Evolutionary conservation across 306 rosid species (phyloP), one percentile per base, ranked within the genome.

Genomic region (Cucurbita argyrosperma): DNA sequence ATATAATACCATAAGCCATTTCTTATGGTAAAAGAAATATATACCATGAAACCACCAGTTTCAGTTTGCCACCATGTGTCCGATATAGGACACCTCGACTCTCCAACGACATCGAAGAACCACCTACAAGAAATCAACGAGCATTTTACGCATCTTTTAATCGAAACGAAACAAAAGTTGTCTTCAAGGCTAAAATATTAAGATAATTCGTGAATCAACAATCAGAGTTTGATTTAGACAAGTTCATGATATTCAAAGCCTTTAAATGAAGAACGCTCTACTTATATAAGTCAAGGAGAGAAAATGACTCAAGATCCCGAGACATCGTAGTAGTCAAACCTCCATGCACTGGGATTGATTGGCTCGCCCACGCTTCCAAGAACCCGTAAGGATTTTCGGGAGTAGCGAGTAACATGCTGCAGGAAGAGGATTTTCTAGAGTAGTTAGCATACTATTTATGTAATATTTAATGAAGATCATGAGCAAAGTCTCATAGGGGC

Each of bases 31-130:
- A 30, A 57, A 46, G 26, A 57, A 57, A 46, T 26, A 61, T 38
- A 74, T 91, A 94, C 99, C 99, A 95, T 87, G 82, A 91, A 91
- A 81, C 99, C 99, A 81, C 97, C 99, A 7, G 99, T 91, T 89
- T 95, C 99, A 56, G 99, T 95, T 83, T 95, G 99, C 99, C 99
- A 95, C 99, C 99, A 95, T 47, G 97, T 95, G 80, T 95, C 99
- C 64, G 99, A 95, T 83, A 91, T 88, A 67, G 99, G 99, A 84
- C 99, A 95, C 78, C 88, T 88, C 38, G 97, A 84, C 85, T 89
- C 92, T 81, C 99, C 99, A 76, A 95, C 92, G 55, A 91, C 85
- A 72, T 95, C 89, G 86, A 78, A 95, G 82, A 82, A 91, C 99
- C 99, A 95, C 81, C 98, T 92, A 90, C 57, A 77, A 79, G 55